Evolutionary conservation across 2,329 filamentous ascomycete species (phyloP).

Genomic region (Aspergillus candidus): DNA sequence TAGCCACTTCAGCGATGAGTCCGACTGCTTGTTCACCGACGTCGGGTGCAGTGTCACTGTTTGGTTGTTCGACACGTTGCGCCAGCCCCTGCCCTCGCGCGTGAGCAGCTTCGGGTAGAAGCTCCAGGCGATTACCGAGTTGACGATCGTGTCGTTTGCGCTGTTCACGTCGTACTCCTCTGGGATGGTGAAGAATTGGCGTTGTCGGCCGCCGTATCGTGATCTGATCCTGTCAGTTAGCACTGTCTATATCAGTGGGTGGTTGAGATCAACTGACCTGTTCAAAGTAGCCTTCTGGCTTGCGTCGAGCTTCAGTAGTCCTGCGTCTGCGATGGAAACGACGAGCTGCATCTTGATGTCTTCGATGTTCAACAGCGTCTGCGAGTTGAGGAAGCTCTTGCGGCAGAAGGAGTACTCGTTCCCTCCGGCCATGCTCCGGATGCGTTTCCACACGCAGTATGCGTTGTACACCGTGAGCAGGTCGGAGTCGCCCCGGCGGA

Average conservation of each 20-base stretch:
- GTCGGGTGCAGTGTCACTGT: slow-evolving; percentile 78
- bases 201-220: slow-evolving; percentile 60
- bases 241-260: background rate
- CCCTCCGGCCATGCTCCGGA: slow-evolving; percentile 62
- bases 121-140: slow-evolving; percentile 82
- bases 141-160: slow-evolving; percentile 70
- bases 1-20: slow-evolving; percentile 62
- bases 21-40: slow-evolving; percentile 71
- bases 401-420: slow-evolving; percentile 87
- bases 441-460: slow-evolving; percentile 79
- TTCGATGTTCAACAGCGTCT: slow-evolving; percentile 85
- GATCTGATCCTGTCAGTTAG: slow-evolving; percentile 29
- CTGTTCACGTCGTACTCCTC: slow-evolving; percentile 68
- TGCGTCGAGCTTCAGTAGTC: slow-evolving; percentile 68
- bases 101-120: slow-evolving; percentile 92
- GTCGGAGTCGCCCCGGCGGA: slow-evolving; percentile 77
- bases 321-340: slow-evolving; percentile 76
- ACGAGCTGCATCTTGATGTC: slow-evolving; percentile 91
- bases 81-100: slow-evolving; percentile 77
- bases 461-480: slow-evolving; percentile 90
- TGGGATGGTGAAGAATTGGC: slow-evolving; percentile 79
- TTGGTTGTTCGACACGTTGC: slow-evolving; percentile 91
- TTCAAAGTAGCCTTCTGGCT: slow-evolving; percentile 66
- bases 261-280: slow-evolving; percentile 38
- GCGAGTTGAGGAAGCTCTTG: slow-evolving; percentile 88